phyloP scores from a whole-genome alignment of 208 protist species.

The Polymyxa betae region DNA sequence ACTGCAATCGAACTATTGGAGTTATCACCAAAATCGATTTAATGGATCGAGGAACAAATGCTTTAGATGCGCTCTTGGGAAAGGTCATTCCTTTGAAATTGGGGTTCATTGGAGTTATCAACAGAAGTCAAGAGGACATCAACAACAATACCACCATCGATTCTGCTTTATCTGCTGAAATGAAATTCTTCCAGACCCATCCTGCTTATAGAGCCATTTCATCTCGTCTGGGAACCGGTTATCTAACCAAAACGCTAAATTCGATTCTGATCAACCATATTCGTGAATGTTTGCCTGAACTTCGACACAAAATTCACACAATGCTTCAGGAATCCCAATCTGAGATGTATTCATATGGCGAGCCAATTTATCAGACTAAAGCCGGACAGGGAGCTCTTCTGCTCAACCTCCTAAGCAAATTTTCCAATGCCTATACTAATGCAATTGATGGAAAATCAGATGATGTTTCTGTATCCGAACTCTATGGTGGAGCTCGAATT shows the following conservation, averaged over 20 bases:
- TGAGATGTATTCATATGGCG: slow-evolving; percentile 57
- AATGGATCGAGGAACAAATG: slow-evolving; percentile 95
- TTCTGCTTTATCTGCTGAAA: slow-evolving; percentile 83
- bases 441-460: slow-evolving; percentile 88
- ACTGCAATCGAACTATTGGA: slow-evolving; percentile 93
- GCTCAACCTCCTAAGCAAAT: slow-evolving; percentile 46
- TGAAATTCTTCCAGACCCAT: slow-evolving; percentile 87
- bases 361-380: slow-evolving; percentile 52
- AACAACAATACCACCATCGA: slow-evolving; percentile 82
- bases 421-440: slow-evolving; percentile 68
- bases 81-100: slow-evolving; percentile 87
- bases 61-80: slow-evolving; percentile 89
- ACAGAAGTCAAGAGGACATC: slow-evolving; percentile 96
- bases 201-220: slow-evolving; percentile 79
- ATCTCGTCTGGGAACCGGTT: slow-evolving; percentile 59
- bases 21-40: slow-evolving; percentile 98
- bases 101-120: slow-evolving; percentile 97
- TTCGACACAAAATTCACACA: slow-evolving; percentile 72
- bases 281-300: slow-evolving; percentile 84
- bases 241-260: slow-evolving; percentile 66
- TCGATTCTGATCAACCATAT: slow-evolving; percentile 92
- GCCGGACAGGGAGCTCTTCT: not conserved
- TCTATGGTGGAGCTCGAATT: slow-evolving; percentile 91
- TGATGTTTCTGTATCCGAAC: slow-evolving; percentile 79
- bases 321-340: slow-evolving; percentile 50